Conservation (phyloP, 2,329 filamentous ascomycete species). For the Tolypocladium cylindrosporum region DNA sequence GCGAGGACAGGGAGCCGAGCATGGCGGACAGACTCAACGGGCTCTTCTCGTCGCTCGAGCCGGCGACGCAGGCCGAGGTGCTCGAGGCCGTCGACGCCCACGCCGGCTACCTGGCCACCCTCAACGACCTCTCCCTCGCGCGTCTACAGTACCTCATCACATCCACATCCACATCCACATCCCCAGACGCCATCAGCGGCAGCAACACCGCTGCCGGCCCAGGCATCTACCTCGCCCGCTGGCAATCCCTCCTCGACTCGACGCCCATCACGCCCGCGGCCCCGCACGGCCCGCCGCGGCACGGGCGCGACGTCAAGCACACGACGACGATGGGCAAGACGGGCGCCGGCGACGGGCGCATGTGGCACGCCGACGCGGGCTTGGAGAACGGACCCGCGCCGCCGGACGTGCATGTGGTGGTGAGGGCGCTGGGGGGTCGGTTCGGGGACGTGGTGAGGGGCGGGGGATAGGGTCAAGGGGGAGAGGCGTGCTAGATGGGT, state of each 20-base stretch:
- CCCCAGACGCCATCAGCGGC: slow-evolving; percentile 1
- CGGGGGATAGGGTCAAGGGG: neutral
- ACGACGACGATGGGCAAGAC: slow-evolving; percentile 32
- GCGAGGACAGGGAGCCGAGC: slow-evolving; percentile 9
- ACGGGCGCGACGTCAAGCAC: slow-evolving; percentile 40
- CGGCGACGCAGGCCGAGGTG: slow-evolving; percentile 33
- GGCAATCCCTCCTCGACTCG: slow-evolving; percentile 62
- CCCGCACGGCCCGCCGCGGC: slow-evolving; percentile 39
- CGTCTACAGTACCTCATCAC: slow-evolving; percentile 50
- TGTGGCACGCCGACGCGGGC: slow-evolving; percentile 7
- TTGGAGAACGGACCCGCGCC: slow-evolving; percentile 12
- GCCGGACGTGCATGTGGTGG: slow-evolving; percentile 19
- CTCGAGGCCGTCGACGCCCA: slow-evolving; percentile 48
- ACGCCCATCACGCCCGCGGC: slow-evolving; percentile 56
- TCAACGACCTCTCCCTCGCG: slow-evolving; percentile 41
- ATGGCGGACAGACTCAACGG: slow-evolving; percentile 29
- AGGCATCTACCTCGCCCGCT: slow-evolving; percentile 61
- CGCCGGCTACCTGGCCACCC: slow-evolving; percentile 44
- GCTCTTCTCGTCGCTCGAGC: slow-evolving; percentile 37
- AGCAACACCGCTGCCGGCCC: slow-evolving; percentile 44
- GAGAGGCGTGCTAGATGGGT: neutral
- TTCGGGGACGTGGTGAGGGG: slow-evolving; percentile 30
- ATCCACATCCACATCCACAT: slow-evolving; percentile 1
- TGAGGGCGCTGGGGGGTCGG: slow-evolving; percentile 26
- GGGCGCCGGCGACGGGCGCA: slow-evolving; percentile 16